Base-by-base conservation (phyloP, 1,284 basidiomycete genomes). In the Rhodotorula sp. region DNA sequence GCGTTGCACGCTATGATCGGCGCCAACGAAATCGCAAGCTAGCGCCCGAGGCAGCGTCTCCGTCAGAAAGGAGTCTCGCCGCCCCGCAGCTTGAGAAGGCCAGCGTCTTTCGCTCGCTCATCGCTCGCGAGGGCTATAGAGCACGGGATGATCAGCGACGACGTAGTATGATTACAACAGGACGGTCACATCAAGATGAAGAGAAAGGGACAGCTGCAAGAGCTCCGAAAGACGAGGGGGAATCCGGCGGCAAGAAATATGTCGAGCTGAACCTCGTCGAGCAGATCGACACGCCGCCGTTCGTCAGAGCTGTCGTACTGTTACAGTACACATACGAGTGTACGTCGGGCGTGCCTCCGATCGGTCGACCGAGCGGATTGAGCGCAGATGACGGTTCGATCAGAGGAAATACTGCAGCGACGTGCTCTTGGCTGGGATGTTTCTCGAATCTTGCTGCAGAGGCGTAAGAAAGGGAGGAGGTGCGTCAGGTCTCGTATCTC, bases 331-430 rank as follows among this genome's bases (percentile, higher is more conserved):
- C 48, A 49, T 24, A 22, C 48, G 48, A 49, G 48, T 6, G 48
- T 10, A 49, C 14, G 48, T 49, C 48, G 18, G 8, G 14, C 53
- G 53, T 29, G n/a, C 26, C 4, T 15, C 17, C 53, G 53, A 26
- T 54, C 53, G 26, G n/a, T 18, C 10, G 26, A 12, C 26, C 53
- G 53, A 26, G 26, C n/a, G 22, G 51, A 15, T 1, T 14, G 26
- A 12, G 30, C 33, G 30, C 33, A 5, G 14, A 12, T 2, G n/a
- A 10, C 20, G 30, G 17, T 15, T 37, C 42, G 26, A 3, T 46
- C 67, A 77, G 12, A 77, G 70, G 59, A 77, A 77, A 58, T 77
- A 77, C 56, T 75, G 73, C 51, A 77, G 54, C 24, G 74, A 70
- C 5, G 76, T 74, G 54, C 69, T 72, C 70, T 78, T 78, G 10